A percentile compares a stretch with the other conserved stretches of the same genome.
Conservation (phyloP, 805 yeast species). For the Candida caryicola region DNA sequence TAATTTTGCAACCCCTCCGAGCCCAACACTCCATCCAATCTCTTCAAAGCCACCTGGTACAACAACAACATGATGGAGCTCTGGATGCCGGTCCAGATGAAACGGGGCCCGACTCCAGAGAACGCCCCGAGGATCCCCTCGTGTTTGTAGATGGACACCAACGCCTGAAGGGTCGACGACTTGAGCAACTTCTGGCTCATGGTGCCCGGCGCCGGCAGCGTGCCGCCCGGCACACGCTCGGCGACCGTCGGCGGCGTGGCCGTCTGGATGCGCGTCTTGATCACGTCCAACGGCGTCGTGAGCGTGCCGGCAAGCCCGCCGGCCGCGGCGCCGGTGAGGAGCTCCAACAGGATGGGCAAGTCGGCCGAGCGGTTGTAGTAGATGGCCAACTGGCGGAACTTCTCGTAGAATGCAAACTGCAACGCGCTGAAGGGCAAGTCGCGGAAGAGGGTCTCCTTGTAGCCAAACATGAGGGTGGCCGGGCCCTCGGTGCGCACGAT, state of each 20-base stretch:
- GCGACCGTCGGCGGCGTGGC: slow-evolving; percentile 35
- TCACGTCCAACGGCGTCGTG: slow-evolving; percentile 90
- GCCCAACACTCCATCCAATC: slow-evolving; percentile 32
- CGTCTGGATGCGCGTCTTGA: slow-evolving; percentile 91
- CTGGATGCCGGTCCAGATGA: slow-evolving; percentile 94
- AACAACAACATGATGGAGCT: slow-evolving; percentile 89
- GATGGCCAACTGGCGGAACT: slow-evolving; percentile 63
- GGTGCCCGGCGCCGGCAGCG: neutral
- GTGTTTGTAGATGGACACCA: slow-evolving; percentile 48
- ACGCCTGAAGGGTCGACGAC: slow-evolving; percentile 26
- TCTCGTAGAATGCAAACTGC: slow-evolving; percentile 94
- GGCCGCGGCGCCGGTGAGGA: slow-evolving; percentile 90
- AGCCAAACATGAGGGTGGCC: slow-evolving; percentile 79
- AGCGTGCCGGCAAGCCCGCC: slow-evolving; percentile 89
- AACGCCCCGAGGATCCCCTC: slow-evolving; percentile 83
- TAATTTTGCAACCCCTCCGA: neutral
- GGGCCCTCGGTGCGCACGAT: slow-evolving; percentile 71
- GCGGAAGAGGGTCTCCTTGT: slow-evolving; percentile 87
- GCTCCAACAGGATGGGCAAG: slow-evolving; percentile 58
- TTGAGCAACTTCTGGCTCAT: neutral
- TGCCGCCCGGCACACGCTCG: neutral
- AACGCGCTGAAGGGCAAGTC: slow-evolving; percentile 95
- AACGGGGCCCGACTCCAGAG: slow-evolving; percentile 94
- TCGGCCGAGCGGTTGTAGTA: slow-evolving; percentile 33
- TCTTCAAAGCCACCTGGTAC: slow-evolving; percentile 73